phyloP scores from a whole-genome alignment of 495 filamentous ascomycete species.

The Astrocystis sublimbata region DNA sequence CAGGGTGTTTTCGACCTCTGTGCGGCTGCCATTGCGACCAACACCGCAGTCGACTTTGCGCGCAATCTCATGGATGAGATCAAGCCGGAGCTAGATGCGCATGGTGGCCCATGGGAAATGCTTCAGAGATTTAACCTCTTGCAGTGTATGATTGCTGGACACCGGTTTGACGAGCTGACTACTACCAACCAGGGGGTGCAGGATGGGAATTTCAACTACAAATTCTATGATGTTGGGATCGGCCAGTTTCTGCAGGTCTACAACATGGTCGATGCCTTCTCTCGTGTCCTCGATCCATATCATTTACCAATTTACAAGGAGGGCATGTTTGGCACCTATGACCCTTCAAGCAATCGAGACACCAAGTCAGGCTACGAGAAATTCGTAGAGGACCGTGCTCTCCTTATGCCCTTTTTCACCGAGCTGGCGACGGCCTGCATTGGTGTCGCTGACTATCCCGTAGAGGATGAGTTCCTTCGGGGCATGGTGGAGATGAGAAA shows the following conservation, averaged over 20 bases:
- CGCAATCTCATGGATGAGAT: conserved; percentile 38
- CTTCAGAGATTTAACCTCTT: conserved; percentile 25
- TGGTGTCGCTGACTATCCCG: conserved; percentile 18
- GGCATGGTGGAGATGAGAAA: conserved; percentile 30
- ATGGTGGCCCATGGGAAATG: conserved; percentile 27
- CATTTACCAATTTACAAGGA: conserved; percentile 32
- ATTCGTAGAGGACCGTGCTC: conserved; percentile 32
- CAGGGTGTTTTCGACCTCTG: conserved; percentile 35
- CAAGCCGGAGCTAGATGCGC: conserved; percentile 26
- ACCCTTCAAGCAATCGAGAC: conserved; percentile 31
- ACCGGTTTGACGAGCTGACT: no score
- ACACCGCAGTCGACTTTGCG: conserved; percentile 45
- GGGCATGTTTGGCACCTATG: conserved; percentile 34
- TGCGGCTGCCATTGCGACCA: conserved; percentile 40
- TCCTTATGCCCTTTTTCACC: conserved; percentile 35
- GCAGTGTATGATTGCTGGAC: conserved; percentile 28
- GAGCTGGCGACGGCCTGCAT: conserved; percentile 30
- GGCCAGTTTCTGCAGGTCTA: conserved; percentile 25
- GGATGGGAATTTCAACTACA: conserved; percentile 33
- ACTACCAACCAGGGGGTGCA: neutral
- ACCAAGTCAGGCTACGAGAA: conserved; percentile 30
- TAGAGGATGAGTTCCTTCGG: conserved; percentile 43
- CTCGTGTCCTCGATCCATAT: conserved; percentile 16
- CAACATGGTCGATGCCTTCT: conserved; percentile 26
- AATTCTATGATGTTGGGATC: conserved; percentile 36